phyloP scores from a whole-genome alignment of 2,329 filamentous ascomycete species.

The Tolypocladium inflatum region DNA sequence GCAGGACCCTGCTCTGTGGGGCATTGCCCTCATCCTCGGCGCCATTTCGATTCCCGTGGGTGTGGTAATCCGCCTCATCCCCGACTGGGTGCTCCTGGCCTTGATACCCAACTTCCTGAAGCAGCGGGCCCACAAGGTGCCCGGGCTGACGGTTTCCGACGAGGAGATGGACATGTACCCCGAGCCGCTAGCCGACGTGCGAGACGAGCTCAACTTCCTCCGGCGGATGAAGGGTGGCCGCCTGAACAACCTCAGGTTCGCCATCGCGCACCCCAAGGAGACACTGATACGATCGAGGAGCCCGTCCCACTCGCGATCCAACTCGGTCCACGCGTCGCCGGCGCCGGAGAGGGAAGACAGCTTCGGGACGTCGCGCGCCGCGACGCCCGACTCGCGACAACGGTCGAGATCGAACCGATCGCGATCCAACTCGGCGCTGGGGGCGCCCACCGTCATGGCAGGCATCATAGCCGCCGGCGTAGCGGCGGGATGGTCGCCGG shows the following conservation, averaged over 20 bases:
- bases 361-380: conserved; percentile 33
- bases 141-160: conserved; percentile 52
- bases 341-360: conserved; percentile 54
- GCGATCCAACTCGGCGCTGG: conserved; percentile 60
- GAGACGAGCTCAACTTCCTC: conserved; percentile 72
- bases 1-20: conserved; percentile 70
- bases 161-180: conserved; percentile 63
- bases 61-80: conserved; percentile 70
- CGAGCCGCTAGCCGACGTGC: conserved; percentile 61
- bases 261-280: conserved; percentile 65
- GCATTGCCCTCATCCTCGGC: conserved; percentile 73
- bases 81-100: conserved; percentile 55
- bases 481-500: conserved; percentile 67
- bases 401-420: conserved; percentile 60
- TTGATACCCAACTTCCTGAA: conserved; percentile 45
- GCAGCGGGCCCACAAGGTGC: conserved; percentile 34
- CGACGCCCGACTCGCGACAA: conserved; percentile 50
- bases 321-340: conserved; percentile 49
- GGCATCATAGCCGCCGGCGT: conserved; percentile 71
- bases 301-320: conserved; percentile 54
- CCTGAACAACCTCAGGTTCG: conserved; percentile 72
- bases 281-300: conserved; percentile 55
- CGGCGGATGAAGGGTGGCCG: conserved; percentile 74
- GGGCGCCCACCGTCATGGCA: conserved; percentile 72
- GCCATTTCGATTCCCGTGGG: conserved; percentile 79